phyloP scores from a whole-genome alignment of 768 basidiomycete genomes.

The Russula sp. region DNA sequence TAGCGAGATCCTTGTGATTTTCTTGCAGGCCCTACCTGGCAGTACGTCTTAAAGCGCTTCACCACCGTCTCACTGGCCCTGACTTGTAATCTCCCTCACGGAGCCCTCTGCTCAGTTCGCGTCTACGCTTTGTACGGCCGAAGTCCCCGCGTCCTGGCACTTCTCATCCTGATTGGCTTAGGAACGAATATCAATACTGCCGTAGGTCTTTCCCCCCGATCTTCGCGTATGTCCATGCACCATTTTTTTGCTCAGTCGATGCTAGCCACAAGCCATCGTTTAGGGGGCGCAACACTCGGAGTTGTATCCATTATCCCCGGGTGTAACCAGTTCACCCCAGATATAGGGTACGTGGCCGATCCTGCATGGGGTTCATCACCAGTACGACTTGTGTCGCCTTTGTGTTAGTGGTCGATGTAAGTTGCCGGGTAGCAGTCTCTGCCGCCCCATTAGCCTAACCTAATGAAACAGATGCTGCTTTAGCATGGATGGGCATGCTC shows the following conservation, averaged over 20 bases:
- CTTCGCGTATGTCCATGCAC: not conserved
- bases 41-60: not conserved
- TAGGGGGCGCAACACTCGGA: not conserved
- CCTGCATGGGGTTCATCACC: not conserved
- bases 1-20: not conserved
- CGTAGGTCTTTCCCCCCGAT: not conserved
- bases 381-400: not conserved
- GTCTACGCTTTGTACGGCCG: conserved; percentile 7
- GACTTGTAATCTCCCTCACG: not conserved
- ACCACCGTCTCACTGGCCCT: no score
- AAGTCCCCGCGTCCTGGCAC: not conserved
- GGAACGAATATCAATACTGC: not conserved
- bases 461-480: not conserved
- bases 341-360: not conserved
- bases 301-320: conserved; percentile 1
- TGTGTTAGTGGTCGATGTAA: conserved; percentile 4
- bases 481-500: conserved; percentile 10
- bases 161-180: not conserved
- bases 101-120: conserved; percentile 1
- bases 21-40: not conserved
- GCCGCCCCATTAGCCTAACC: not conserved
- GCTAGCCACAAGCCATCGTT: not conserved
- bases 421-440: not conserved
- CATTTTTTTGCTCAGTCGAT: not conserved
- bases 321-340: conserved; percentile 2